phyloP scores from a whole-genome alignment of 129 eudicot species.

The Flaveria bidentis region DNA sequence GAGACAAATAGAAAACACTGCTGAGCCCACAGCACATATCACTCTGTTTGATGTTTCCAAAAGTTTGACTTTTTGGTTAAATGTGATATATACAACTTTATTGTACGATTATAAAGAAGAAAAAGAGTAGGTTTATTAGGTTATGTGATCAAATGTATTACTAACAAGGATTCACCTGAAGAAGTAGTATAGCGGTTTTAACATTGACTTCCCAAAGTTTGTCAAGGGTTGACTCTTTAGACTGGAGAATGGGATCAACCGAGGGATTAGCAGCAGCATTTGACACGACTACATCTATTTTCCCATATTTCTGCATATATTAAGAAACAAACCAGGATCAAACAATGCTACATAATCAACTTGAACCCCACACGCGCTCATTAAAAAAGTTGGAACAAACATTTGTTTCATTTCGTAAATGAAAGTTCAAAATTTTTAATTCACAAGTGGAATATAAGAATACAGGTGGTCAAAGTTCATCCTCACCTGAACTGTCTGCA shows the following conservation, averaged over 20 bases:
- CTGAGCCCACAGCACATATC: background rate
- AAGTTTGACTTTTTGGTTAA: background rate
- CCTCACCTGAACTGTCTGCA: conserved; percentile 66
- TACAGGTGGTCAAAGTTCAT: background rate
- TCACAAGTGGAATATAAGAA: background rate
- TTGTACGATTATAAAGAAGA: too few relatives aligned
- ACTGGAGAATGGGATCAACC: conserved; percentile 58
- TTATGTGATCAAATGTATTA: background rate
- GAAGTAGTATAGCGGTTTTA: conserved; percentile 74
- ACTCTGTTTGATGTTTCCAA: background rate
- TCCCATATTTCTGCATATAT: conserved; percentile 77
- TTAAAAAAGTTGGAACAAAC: too few relatives aligned
- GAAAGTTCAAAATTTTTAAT: background rate
- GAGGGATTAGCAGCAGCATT: conserved; percentile 96
- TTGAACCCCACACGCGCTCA: background rate
- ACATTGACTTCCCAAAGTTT: conserved; percentile 94
- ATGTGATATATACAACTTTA: background rate
- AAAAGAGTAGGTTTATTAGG: background rate
- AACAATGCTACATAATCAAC: background rate
- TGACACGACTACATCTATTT: conserved; percentile 83
- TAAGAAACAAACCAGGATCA: background rate
- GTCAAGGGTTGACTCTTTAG: conserved; percentile 76
- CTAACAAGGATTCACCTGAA: conserved; percentile 50
- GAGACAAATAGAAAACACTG: conserved; percentile 6
- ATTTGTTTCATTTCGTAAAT: background rate